Percentiles rank a stretch among this genome's conserved stretches.
phyloP scores from a whole-genome alignment of 176 grass and related monocot species.

The Raddia distichophylla region DNA sequence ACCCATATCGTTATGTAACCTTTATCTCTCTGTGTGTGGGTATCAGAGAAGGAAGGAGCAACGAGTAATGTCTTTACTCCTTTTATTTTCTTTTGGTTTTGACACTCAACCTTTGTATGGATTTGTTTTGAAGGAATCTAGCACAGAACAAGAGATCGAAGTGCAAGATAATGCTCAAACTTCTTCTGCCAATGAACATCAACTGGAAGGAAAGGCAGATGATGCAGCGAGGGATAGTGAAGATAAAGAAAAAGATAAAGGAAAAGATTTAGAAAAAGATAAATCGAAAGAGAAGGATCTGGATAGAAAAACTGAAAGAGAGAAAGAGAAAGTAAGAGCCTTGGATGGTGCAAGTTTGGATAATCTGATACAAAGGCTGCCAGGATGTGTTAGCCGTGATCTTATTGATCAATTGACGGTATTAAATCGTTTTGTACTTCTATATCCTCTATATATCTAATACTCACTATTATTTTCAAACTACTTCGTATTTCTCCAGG shows the following conservation, averaged over 20 bases:
- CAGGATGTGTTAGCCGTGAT: constrained; percentile 95
- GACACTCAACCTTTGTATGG: constrained; percentile 35
- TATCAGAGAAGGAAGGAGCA: neutral
- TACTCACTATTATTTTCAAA: constrained; percentile 34
- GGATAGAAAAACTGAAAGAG: constrained; percentile 83
- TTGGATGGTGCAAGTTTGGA: constrained; percentile 86
- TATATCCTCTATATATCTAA: constrained; percentile 8
- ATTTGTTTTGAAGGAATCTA: constrained; percentile 57
- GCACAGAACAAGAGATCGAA: constrained; percentile 66
- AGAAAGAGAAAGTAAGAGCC: constrained; percentile 91
- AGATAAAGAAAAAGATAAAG: constrained; percentile 78
- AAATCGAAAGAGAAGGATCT: constrained; percentile 77
- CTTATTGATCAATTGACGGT: constrained; percentile 98
- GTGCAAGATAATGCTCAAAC: constrained; percentile 55
- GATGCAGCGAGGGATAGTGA: constrained; percentile 63
- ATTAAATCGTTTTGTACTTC: constrained; percentile 35
- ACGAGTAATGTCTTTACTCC: neutral
- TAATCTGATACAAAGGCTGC: constrained; percentile 79
- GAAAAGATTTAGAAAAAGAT: constrained; percentile 77
- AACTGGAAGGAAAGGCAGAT: constrained; percentile 64
- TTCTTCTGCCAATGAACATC: constrained; percentile 60
- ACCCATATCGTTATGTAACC: neutral
- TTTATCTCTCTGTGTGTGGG: neutral
- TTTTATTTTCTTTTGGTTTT: constrained; percentile 19
- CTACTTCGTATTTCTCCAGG: constrained; percentile 56